phyloP scores from a whole-genome alignment of 257 asterid genomes.

The Plectranthus barbatus region DNA sequence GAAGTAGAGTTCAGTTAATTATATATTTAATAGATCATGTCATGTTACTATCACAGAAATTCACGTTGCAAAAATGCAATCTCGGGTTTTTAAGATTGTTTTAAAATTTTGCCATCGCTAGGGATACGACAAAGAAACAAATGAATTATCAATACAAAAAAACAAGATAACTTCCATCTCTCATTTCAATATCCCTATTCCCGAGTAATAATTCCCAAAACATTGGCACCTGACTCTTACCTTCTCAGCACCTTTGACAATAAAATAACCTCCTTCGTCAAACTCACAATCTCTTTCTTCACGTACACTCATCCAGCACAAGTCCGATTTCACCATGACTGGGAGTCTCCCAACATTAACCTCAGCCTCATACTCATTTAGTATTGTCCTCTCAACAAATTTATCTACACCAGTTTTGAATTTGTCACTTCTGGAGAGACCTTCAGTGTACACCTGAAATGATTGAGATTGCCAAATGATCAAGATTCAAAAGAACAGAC shows the following conservation, averaged over 20 bases:
- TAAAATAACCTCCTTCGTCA: slow-evolving; percentile 87
- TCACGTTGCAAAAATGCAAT: neutral
- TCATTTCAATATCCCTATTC: slow-evolving; percentile 1
- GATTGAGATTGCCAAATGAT: slow-evolving; percentile 7
- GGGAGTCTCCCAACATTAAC: slow-evolving; percentile 70
- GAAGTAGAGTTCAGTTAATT: slow-evolving; percentile 2
- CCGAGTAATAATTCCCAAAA: neutral
- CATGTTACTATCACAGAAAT: neutral
- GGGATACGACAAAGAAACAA: neutral
- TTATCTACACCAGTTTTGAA: slow-evolving; percentile 63
- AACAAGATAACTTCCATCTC: neutral
- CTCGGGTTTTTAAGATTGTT: neutral
- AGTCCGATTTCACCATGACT: slow-evolving; percentile 78
- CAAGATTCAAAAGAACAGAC: neutral
- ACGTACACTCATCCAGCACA: slow-evolving; percentile 53
- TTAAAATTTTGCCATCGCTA: neutral
- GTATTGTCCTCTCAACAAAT: slow-evolving; percentile 35
- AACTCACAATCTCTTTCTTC: slow-evolving; percentile 69
- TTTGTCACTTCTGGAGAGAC: slow-evolving; percentile 60
- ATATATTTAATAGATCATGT: neutral
- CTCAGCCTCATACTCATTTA: slow-evolving; percentile 27
- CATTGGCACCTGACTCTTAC: slow-evolving; percentile 26
- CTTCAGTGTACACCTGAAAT: slow-evolving; percentile 60
- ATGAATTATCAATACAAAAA: neutral
- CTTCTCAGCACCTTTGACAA: slow-evolving; percentile 97